Evolutionary conservation across 202 grass and related monocot species (phyloP).

Genomic region (Zoysia matrella): DNA sequence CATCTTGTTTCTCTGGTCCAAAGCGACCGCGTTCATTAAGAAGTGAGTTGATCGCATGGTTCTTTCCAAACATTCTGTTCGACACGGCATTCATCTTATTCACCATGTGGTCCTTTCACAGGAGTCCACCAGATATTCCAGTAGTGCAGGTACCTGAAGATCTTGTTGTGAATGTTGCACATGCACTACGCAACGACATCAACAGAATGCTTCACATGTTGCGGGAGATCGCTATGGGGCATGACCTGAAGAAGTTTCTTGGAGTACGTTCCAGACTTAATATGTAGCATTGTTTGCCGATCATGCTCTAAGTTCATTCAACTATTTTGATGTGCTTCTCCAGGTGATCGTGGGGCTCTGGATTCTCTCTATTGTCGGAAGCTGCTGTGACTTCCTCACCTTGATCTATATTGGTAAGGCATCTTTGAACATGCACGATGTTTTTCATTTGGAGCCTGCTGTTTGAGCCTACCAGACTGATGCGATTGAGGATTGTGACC

Average conservation of each 20-base stretch:
- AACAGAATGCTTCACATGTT: constrained; percentile 66
- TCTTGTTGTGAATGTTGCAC: constrained; percentile 51
- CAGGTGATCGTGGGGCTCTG: constrained; percentile 78
- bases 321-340: background rate
- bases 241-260: constrained; percentile 82
- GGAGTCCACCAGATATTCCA: constrained; percentile 67
- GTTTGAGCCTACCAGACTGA: background rate
- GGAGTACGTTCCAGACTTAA: constrained; percentile 49
- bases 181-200: constrained; percentile 54
- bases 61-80: background rate
- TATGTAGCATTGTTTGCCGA: background rate
- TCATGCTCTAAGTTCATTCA: background rate
- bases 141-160: constrained; percentile 71
- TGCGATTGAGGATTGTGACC: background rate
- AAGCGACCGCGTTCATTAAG: constrained; percentile 73
- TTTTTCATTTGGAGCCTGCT: background rate
- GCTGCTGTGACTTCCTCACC: constrained; percentile 83
- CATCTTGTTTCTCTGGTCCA: constrained; percentile 84
- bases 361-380: constrained; percentile 71
- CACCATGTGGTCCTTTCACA: constrained; percentile 36
- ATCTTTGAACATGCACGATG: background rate
- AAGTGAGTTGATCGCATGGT: constrained; percentile 57
- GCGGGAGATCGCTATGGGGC: constrained; percentile 66
- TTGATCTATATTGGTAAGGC: constrained; percentile 81
- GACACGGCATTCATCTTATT: background rate